Conservation (phyloP, 2,329 filamentous ascomycete genomes). For the Incumbomyces delicatus region DNA sequence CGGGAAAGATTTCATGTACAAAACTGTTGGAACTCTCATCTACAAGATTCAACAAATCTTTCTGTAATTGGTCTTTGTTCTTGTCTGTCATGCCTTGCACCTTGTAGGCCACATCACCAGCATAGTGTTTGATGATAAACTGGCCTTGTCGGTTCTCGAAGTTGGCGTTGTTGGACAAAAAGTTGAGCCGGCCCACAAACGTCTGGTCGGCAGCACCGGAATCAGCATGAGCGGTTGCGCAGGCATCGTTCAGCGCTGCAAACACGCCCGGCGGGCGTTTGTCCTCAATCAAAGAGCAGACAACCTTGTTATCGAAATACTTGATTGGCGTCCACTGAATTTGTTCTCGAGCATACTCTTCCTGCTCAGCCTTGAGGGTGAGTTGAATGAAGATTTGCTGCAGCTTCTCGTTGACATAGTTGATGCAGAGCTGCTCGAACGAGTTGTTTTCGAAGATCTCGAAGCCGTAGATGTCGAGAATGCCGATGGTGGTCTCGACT, state of each 20-base stretch:
- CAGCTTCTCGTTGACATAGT: conserved; percentile 98
- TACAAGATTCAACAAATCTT: conserved; percentile 83
- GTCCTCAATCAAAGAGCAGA: conserved; percentile 93
- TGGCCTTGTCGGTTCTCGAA: conserved; percentile 86
- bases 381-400: conserved; percentile 99
- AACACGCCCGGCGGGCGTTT: conserved; percentile 84
- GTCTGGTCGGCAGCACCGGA: conserved; percentile 88
- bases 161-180: conserved; percentile 77
- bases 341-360: conserved; percentile 90
- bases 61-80: conserved; percentile 95
- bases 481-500: conserved; percentile 79
- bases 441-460: conserved; percentile 99
- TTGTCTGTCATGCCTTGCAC: conserved; percentile 98
- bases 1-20: conserved; percentile 77
- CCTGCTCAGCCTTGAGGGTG: conserved; percentile 91
- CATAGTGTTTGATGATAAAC: conserved; percentile 98
- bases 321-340: conserved; percentile 99
- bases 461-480: conserved; percentile 97
- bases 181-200: conserved; percentile 86
- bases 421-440: conserved; percentile 98
- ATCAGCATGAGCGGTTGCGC: conserved; percentile 95
- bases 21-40: conserved; percentile 76
- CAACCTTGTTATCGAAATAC: conserved; percentile 99
- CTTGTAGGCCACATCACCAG: conserved; percentile 88
- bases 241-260: conserved; percentile 92